A percentile compares a stretch with the other conserved stretches of the same genome.
phyloP scores from a whole-genome alignment of 225 moss, liverwort and hornwort species.

The Bryoerythrophyllum caledonicum region DNA sequence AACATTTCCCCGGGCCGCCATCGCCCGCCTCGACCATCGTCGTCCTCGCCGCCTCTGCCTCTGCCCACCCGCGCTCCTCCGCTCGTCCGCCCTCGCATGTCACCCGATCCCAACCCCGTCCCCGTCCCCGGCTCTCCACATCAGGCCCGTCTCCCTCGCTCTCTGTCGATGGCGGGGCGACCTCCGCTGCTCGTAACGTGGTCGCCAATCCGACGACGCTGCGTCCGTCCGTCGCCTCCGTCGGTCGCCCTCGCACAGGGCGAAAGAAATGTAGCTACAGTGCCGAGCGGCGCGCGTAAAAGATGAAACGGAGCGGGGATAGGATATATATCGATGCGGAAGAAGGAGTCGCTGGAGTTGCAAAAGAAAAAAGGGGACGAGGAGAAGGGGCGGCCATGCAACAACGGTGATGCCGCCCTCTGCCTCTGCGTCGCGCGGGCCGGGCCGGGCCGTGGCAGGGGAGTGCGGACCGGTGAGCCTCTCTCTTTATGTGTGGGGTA shows the following conservation, averaged over 20 bases:
- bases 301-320: background rate
- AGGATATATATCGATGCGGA: background rate
- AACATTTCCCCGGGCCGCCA: constrained; percentile 36
- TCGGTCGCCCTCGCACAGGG: no score
- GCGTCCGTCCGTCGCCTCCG: background rate
- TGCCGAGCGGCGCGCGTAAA: background rate
- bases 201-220: constrained; percentile 16
- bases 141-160: constrained; percentile 26
- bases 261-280: constrained; percentile 15
- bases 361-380: background rate
- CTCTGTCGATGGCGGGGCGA: constrained; percentile 24
- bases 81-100: no score
- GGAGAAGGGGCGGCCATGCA: constrained; percentile 33
- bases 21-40: constrained; percentile 38
- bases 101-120: no score
- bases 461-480: background rate
- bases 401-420: constrained; percentile 59
- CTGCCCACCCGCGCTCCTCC: constrained; percentile 18
- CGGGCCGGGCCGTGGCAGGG: background rate
- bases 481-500: background rate
- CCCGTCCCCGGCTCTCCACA: constrained; percentile 50
- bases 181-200: background rate
- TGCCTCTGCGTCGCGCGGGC: no score
- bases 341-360: constrained; percentile 15
- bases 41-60: constrained; percentile 24